phyloP scores from a whole-genome alignment of 2,329 filamentous ascomycete genomes.

The Xylariales sp. region DNA sequence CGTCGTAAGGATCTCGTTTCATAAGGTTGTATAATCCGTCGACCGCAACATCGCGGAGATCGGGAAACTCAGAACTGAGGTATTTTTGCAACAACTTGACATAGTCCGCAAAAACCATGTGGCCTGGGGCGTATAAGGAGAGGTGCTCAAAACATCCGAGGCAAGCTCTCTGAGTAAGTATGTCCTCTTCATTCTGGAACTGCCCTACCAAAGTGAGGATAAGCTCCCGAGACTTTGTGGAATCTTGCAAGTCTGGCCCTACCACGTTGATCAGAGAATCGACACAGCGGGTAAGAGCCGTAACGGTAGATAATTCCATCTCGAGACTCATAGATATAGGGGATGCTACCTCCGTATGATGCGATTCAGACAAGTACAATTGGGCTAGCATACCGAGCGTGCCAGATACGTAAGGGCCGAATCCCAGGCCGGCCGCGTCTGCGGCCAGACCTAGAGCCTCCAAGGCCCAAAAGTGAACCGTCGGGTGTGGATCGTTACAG shows the following conservation, averaged over 20 bases:
- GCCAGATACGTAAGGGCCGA: slow-evolving; percentile 88
- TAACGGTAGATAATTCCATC: slow-evolving; percentile 82
- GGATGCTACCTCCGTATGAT: slow-evolving; percentile 84
- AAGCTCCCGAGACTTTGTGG: slow-evolving; percentile 89
- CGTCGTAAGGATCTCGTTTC: slow-evolving; percentile 88
- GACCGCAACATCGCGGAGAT: slow-evolving; percentile 82
- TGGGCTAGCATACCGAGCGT: slow-evolving; percentile 94
- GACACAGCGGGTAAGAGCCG: slow-evolving; percentile 86
- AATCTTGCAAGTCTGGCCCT: slow-evolving; percentile 93
- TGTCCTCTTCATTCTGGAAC: slow-evolving; percentile 80
- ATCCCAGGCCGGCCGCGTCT: slow-evolving; percentile 91
- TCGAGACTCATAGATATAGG: slow-evolving; percentile 91
- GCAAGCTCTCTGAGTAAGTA: slow-evolving; percentile 78
- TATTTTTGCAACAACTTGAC: slow-evolving; percentile 84
- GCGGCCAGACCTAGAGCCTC: slow-evolving; percentile 88
- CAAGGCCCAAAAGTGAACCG: slow-evolving; percentile 96
- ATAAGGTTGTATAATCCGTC: slow-evolving; percentile 94
- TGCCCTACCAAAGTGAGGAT: slow-evolving; percentile 87
- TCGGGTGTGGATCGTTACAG: slow-evolving; percentile 92
- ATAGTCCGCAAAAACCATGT: slow-evolving; percentile 86
- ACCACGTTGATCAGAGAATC: slow-evolving; percentile 98
- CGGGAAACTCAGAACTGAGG: slow-evolving; percentile 74
- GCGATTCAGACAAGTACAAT: slow-evolving; percentile 89
- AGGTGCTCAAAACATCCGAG: slow-evolving; percentile 89
- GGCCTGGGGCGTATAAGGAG: slow-evolving; percentile 88